Base-by-base conservation (phyloP, 768 basidiomycete genomes). In the Naganishia vaughanmartiniae region DNA sequence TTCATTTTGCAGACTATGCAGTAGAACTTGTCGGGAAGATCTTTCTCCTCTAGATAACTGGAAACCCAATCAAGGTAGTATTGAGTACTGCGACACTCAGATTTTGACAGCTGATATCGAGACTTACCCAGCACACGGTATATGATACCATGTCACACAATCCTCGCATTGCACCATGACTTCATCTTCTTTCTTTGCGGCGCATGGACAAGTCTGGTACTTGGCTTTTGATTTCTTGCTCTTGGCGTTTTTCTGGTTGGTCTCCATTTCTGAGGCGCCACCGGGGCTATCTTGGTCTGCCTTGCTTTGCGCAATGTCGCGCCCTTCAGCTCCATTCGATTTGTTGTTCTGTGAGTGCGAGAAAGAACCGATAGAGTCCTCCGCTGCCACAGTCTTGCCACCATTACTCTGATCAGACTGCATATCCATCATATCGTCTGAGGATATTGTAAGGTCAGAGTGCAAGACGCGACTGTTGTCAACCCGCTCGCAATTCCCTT, bases 101-200 rank as follows among this genome's bases (percentile, higher is more conserved):
- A 51, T 1, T 24, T 42, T 24, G 48, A 12, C 21, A 12, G n/a
- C 12, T 51, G 24, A 51, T 4, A 6, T 26, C 21, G n/a, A n/a
- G 6, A 15, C 66, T 63, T 26, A 72, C 71, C 71, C 71, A 11
- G 55, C 53, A 45, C 71, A 72, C 9, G 66, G 57, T 26, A 63
- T 42, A 33, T 72, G 71, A 17, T 65, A 54, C 71, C 67, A 72
- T 9, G 42, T 48, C 12, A 36, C 26, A 45, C 71, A 72, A 17
- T 30, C 53, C 21, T 72, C 71, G 33, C 71, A 72, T 33, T 31
- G 21, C 0, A 72, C 71, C 71, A 72, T 72, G 4, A 34, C 31
- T 17, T 65, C 53, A 26, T 72, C 71, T 31, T 63, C 60, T n/a
- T 17, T 12, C 4, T 34, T 12, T 45, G 60, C 66, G 11, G 58